phyloP scores from a whole-genome alignment of 441 rosid genomes.

The Brassica balearica region DNA sequence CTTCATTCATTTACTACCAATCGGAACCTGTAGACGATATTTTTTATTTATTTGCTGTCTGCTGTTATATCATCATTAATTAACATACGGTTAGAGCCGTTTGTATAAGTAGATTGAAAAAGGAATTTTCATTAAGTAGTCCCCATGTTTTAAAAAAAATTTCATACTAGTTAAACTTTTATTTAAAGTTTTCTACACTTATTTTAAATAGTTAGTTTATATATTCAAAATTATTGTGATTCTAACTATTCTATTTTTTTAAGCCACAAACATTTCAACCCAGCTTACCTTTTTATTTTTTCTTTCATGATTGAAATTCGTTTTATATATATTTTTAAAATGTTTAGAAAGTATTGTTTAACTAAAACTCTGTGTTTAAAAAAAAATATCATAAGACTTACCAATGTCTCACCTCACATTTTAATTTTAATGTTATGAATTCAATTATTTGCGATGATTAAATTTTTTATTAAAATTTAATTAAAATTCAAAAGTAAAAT shows the following conservation, averaged over 20 bases:
- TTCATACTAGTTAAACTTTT: background rate
- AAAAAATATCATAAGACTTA: background rate
- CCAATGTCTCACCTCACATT: background rate
- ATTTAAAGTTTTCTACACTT: background rate
- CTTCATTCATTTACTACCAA: slow-evolving; percentile 2
- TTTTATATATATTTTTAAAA: too few species aligned
- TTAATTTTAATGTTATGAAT: background rate
- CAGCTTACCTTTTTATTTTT: background rate
- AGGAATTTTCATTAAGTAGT: background rate
- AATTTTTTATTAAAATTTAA: background rate
- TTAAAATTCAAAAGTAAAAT: background rate
- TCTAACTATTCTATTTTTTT: background rate
- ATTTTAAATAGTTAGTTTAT: background rate
- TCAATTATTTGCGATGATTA: background rate
- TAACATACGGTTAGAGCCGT: background rate
- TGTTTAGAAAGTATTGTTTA: background rate
- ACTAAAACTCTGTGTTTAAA: background rate
- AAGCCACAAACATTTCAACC: background rate
- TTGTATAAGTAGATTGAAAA: background rate
- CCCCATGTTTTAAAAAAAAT: background rate
- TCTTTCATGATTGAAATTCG: background rate
- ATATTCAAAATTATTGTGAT: background rate
- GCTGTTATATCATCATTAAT: background rate
- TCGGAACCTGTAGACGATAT: background rate
- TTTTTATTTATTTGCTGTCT: background rate